Conservation (phyloP, 148 eudicot species). For the Silene uniflora region DNA sequence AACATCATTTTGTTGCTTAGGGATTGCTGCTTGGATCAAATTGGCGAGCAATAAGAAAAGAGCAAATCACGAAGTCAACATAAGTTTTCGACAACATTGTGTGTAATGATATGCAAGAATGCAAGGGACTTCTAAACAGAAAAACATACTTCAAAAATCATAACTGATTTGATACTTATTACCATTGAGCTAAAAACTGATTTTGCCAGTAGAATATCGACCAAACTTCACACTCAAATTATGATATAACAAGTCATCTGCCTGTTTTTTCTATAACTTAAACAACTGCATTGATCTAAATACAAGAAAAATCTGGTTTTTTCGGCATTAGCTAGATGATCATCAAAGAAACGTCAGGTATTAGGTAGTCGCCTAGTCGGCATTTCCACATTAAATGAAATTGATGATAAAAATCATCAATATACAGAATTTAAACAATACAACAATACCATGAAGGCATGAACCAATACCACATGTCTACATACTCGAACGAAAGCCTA, state of each 20-base stretch:
- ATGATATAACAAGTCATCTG: neutral
- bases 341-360: neutral
- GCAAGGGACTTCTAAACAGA: neutral
- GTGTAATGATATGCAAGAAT: neutral
- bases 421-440: too few relatives aligned
- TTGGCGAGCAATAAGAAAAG: neutral
- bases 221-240: neutral
- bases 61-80: neutral
- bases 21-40: neutral
- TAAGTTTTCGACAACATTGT: neutral
- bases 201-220: neutral
- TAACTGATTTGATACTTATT: neutral
- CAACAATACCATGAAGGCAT: neutral
- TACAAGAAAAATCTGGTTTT: neutral
- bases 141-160: neutral
- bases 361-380: neutral
- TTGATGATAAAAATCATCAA: neutral
- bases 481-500: neutral
- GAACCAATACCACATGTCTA: too few relatives aligned
- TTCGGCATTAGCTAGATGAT: neutral
- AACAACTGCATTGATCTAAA: neutral
- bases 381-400: neutral
- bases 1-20: neutral
- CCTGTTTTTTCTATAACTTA: neutral
- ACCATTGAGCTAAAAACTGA: neutral